A percentile compares a stretch with the other conserved stretches of the same genome.
Evolutionary conservation across 768 basidiomycete genomes (phyloP).

Genomic region (Lentinus tigrinus): DNA sequence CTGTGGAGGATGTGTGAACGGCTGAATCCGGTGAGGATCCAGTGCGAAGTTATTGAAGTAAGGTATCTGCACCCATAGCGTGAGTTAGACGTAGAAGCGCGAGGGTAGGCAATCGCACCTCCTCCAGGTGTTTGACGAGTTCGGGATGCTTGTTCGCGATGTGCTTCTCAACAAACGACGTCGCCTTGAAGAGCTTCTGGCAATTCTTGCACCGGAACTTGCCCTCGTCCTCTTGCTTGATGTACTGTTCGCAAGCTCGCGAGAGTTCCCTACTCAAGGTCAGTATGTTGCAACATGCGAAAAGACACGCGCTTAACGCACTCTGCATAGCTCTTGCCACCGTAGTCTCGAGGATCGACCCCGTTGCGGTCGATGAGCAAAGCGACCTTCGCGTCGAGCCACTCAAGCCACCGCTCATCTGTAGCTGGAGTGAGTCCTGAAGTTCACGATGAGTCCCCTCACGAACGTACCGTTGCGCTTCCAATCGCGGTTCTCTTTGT

Average conservation of each 20-base stretch:
- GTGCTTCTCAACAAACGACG: conserved; percentile 97
- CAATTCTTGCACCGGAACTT: conserved; percentile 97
- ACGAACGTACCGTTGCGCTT: conserved; percentile 67
- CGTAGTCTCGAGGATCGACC: conserved; percentile 85
- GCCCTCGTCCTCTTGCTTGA: conserved; percentile 96
- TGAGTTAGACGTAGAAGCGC: background rate
- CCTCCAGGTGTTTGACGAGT: conserved; percentile 77
- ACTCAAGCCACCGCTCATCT: conserved; percentile 91
- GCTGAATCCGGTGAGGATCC: conserved; percentile 90
- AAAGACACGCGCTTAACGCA: conserved; percentile 41
- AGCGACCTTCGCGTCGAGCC: conserved; percentile 83
- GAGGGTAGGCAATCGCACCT: conserved; percentile 53
- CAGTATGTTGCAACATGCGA: conserved; percentile 5
- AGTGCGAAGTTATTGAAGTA: conserved; percentile 96
- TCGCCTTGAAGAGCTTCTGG: conserved; percentile 96
- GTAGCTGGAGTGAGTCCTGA: conserved; percentile 9
- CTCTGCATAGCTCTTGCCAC: conserved; percentile 90
- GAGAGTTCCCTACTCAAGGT: conserved; percentile 65
- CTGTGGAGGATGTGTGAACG: conserved; percentile 77
- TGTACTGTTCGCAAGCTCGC: conserved; percentile 71
- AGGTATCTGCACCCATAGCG: conserved; percentile 50
- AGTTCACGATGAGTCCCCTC: conserved; percentile 10
- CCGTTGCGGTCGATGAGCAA: conserved; percentile 75
- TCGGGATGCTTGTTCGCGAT: conserved; percentile 93
- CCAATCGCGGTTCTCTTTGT: conserved; percentile 46